These are phyloP conservation scores for Crithidia bombi DNA, from an alignment of 208 protist genomes.

Conservation along the genomic window DNA sequence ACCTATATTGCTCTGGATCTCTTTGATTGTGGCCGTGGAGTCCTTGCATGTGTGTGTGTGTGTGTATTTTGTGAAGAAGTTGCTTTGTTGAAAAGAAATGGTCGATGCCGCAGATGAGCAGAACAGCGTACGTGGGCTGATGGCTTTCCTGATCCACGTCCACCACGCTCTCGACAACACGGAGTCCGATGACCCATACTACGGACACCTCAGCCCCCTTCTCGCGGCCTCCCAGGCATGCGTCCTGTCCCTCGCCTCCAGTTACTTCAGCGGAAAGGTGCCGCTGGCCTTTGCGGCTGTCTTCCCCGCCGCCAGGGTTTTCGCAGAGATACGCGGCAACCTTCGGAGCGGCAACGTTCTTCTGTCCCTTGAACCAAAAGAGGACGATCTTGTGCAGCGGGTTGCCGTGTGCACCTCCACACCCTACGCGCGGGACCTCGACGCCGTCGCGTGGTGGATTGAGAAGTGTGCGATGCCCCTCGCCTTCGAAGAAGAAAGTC, in stretches of 20 bases:
- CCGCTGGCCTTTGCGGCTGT: background rate
- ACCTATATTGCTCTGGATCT: no score
- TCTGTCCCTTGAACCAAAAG: slow-evolving; percentile 7
- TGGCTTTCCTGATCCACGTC: slow-evolving; percentile 2
- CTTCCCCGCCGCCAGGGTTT: background rate
- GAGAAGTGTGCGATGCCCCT: slow-evolving; percentile 9
- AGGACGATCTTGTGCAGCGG: slow-evolving; percentile 6
- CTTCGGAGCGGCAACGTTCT: slow-evolving; percentile 2
- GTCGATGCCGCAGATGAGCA: background rate
- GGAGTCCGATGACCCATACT: background rate
- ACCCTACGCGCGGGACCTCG: background rate
- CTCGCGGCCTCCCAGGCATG: background rate
- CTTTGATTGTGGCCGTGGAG: no score
- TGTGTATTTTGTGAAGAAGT: background rate
- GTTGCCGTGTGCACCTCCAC: background rate
- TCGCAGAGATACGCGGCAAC: slow-evolving; percentile 9
- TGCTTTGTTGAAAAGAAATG: background rate
- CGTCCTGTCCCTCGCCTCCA: background rate
- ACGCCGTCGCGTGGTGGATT: slow-evolving; percentile 8
- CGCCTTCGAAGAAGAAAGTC: slow-evolving; percentile 6
- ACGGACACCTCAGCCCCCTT: background rate
- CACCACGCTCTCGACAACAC: slow-evolving; percentile 1
- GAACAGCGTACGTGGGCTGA: background rate
- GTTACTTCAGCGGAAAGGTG: background rate
- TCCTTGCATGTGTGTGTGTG: no score